Evolutionary conservation across 176 grass and related monocot genomes (phyloP), one percentile per base, ranked within the genome.

Genomic region (Zea luxurians): DNA sequence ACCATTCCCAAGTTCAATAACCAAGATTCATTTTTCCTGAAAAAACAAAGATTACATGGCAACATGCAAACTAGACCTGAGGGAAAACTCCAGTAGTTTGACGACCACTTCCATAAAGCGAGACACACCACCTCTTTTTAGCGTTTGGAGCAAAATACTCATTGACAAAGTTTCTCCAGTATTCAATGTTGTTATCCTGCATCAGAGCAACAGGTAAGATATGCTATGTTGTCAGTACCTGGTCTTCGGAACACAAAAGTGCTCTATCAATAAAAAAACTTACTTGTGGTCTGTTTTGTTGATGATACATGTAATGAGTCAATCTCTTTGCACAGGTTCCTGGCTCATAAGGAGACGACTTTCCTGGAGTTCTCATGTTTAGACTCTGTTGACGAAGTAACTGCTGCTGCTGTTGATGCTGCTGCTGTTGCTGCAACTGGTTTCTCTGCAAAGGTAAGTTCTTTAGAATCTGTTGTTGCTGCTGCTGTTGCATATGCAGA

Each of bases 61-160:
- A 36, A 13, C 13, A 57, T 47, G 50, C 6, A 7, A 27, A 74
- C 41, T 59, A 81, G 36, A 99, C 96, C 96, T 99, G 96, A 46
- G 96, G 96, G 55, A 99, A 95, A 89, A 99, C 96, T 75, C 96
- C 96, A 70, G 92, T 99, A 61, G 96, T 95, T 86, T 99, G 96
- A 42, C 96, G 96, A 61, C 90, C 88, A 90, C 82, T 96, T 86
- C 96, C 96, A 81, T 99, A 99, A 43, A 96, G 92, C 50, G 96
- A 99, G 37, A 99, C 96, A 86, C 96, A 99, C 96, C 96, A 99
- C 73, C 96, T 99, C 79, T 99, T 99, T 78, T 95, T 99, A 41
- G 96, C 90, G 86, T 83, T 93, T 48, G 92, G 92, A 37, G 96
- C 86, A 82, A 92, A 99, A 74, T 96, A 99, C 67, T 99, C 96